A percentile compares a stretch with the other conserved stretches of the same genome.
These are phyloP conservation scores for Xylaria sp. DNA, from an alignment of 2,329 filamentous ascomycete genomes.

Conservation along the genomic window DNA sequence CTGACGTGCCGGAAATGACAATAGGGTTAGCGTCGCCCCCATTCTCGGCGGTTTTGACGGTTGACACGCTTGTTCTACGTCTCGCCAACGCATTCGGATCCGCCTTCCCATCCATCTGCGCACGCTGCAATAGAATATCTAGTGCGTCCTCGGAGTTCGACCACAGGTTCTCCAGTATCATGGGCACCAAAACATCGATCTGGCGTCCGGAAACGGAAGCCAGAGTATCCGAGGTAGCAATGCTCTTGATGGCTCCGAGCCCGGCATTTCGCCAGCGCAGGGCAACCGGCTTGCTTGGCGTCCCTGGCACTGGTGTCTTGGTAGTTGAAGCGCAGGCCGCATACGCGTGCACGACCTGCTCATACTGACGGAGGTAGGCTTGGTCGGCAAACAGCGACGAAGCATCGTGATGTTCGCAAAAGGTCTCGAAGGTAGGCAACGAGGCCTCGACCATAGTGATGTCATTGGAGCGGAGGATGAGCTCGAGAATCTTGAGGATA, in stretches of 20 bases:
- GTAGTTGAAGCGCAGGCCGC: slow-evolving; percentile 70
- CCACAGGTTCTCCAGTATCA: slow-evolving; percentile 82
- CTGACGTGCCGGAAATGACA: slow-evolving; percentile 72
- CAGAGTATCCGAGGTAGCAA: slow-evolving; percentile 74
- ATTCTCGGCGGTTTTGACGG: slow-evolving; percentile 66
- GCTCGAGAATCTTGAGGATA: slow-evolving; percentile 77
- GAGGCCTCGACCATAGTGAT: slow-evolving; percentile 91
- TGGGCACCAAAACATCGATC: slow-evolving; percentile 72
- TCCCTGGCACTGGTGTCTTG: slow-evolving; percentile 45
- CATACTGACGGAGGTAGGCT: slow-evolving; percentile 74
- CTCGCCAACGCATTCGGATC: slow-evolving; percentile 59
- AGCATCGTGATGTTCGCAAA: slow-evolving; percentile 83
- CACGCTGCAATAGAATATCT: slow-evolving; percentile 59
- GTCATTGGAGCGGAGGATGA: slow-evolving; percentile 78
- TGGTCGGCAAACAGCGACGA: slow-evolving; percentile 81
- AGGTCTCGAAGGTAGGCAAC: slow-evolving; percentile 76
- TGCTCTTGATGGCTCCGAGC: slow-evolving; percentile 71
- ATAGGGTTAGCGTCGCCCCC: slow-evolving; percentile 59
- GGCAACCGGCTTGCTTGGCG: slow-evolving; percentile 64
- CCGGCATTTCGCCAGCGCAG: slow-evolving; percentile 73
- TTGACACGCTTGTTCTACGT: slow-evolving; percentile 73
- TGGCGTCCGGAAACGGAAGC: slow-evolving; percentile 70
- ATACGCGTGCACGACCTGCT: slow-evolving; percentile 74
- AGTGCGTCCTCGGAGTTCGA: slow-evolving; percentile 67
- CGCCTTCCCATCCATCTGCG: slow-evolving; percentile 61